Base-by-base conservation (phyloP, 495 filamentous ascomycete genomes). In the Niebla homalea region DNA sequence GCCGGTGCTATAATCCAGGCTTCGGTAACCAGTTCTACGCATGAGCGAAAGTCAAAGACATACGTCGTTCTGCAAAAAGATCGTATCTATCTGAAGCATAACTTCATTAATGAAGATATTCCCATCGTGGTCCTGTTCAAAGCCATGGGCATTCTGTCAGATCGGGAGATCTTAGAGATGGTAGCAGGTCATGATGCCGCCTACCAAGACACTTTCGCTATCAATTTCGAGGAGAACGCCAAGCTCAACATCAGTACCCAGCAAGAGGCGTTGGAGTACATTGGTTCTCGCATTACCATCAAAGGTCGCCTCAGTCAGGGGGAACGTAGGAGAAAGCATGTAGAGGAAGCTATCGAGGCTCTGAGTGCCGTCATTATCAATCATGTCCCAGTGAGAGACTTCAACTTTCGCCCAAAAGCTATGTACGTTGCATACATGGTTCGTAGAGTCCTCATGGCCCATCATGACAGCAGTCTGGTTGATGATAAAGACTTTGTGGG, bases 401-500 rank as follows among this genome's bases (percentile, higher is more conserved):
- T 93, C 58, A 87, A 97, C 60, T 96, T 96, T 67, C 79, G 89
- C 47, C 89, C 92, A 5, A 99, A 99, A 58, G 88, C 89, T 8
- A 72, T 96, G 29, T 99, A 96, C 58, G 77, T 99, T 44, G 92
- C 89, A 40, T 86, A 92, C 68, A 99, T 97, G 92, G 82, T 87
- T 22, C 84, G 89, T 21, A 78, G 90, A 65, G 88, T 97, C 0
- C 60, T 99, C 36, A 94, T 95, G 87, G 90, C 87, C 11, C 82
- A 84, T 62, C 84, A 89, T 42, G 87, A 97, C 57, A 78, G 84
- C 5, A 83, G 78, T 18, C 71, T 97, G 53, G 85, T 97, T 2
- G 92, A 99, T 54, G 92, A 99, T 63, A 76, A 92, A 57, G 92
- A 99, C 64, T 97, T 97, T 61, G 89, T 97, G 16, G 92, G 92